These are phyloP conservation scores for Yamagishiella unicocca DNA, from an alignment of 139 green algal species.

Conservation along the genomic window DNA sequence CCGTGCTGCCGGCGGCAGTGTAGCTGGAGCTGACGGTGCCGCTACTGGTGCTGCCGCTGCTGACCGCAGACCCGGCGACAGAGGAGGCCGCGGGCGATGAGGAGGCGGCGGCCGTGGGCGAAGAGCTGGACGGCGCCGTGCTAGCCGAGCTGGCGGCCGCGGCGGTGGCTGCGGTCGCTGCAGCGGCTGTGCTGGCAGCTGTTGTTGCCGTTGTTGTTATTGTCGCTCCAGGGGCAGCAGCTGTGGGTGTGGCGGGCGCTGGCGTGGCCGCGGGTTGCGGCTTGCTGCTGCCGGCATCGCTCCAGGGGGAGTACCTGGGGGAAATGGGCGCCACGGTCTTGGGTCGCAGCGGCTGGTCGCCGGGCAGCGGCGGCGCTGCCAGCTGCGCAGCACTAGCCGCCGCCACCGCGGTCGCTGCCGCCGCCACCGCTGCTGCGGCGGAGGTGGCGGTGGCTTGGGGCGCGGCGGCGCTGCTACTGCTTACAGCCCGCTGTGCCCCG, in stretches of 20 bases:
- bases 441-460: neutral
- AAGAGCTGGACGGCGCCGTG: neutral
- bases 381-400: neutral
- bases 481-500: neutral
- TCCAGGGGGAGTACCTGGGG: neutral
- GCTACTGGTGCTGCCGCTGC: conserved; percentile 22
- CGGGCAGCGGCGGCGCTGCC: neutral
- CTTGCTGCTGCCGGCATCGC: neutral
- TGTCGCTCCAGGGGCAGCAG: neutral
- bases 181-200: neutral
- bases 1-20: neutral
- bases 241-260: neutral
- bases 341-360: conserved; percentile 2
- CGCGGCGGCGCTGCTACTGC: conserved; percentile 1
- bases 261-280: neutral
- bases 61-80: neutral
- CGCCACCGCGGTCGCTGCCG: neutral
- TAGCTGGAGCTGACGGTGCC: conserved; percentile 7
- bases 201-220: neutral
- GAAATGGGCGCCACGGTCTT: neutral
- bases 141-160: neutral
- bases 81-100: neutral
- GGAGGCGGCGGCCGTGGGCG: neutral
- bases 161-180: neutral
- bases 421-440: neutral